Percentiles rank a stretch among this genome's conserved stretches.
Conservation (phyloP, 2,329 filamentous ascomycete genomes). For the Juglanconis juglandina region DNA sequence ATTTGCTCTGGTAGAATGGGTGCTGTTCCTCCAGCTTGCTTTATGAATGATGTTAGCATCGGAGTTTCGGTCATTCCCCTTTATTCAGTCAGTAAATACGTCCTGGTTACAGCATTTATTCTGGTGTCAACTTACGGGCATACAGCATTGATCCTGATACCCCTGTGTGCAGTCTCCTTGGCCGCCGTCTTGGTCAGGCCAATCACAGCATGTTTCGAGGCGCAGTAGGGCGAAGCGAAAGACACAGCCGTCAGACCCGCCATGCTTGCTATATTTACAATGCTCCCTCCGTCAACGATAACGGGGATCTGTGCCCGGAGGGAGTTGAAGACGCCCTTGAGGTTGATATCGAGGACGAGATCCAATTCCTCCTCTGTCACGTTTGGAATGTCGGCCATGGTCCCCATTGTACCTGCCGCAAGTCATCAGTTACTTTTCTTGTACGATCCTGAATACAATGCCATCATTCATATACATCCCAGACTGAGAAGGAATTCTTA, state of each 20-base stretch:
- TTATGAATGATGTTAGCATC: background rate
- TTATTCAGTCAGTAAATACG: background rate
- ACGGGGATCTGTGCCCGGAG: constrained; percentile 36
- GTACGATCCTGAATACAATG: background rate
- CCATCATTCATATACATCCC: background rate
- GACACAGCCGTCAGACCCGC: constrained; percentile 36
- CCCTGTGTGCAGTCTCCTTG: constrained; percentile 32
- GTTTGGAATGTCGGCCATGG: background rate
- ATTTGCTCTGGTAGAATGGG: background rate
- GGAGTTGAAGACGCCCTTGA: constrained; percentile 40
- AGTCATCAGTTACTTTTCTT: background rate
- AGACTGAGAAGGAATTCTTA: background rate
- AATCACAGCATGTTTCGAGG: constrained; percentile 20
- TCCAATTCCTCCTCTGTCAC: constrained; percentile 32
- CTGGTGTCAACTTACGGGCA: constrained; percentile 21
- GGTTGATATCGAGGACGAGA: constrained; percentile 38
- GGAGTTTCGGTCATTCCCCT: background rate
- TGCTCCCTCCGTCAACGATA: constrained; percentile 27
- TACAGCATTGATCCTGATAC: constrained; percentile 36
- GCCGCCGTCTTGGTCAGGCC: constrained; percentile 4
- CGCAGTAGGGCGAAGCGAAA: constrained; percentile 26
- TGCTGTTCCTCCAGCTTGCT: background rate
- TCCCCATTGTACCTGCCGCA: background rate
- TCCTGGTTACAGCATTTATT: background rate
- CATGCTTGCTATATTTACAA: constrained; percentile 21